Conservation (phyloP, 1,284 basidiomycete genomes). For the Ganoderma lingzhi region DNA sequence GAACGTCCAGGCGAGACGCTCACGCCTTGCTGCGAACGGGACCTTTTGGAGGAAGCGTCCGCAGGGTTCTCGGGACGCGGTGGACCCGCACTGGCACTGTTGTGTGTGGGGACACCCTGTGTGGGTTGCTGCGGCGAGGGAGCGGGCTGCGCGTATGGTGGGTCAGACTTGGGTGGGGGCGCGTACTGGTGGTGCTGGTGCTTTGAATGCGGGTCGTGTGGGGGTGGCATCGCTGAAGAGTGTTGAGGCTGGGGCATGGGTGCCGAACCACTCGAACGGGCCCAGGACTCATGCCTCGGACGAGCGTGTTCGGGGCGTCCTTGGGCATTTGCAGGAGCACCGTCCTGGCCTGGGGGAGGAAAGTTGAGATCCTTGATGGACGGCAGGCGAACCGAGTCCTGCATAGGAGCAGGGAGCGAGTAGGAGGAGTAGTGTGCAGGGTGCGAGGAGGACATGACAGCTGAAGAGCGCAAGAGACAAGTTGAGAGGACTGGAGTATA, state of each 20-base stretch:
- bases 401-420: slow-evolving; percentile 45
- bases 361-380: slow-evolving; percentile 76
- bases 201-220: slow-evolving; percentile 26
- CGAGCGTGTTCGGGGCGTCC: slow-evolving; percentile 33
- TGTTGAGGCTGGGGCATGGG: slow-evolving; percentile 29
- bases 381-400: slow-evolving; percentile 61
- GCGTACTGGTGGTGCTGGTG: slow-evolving; percentile 25
- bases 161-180: slow-evolving; percentile 31
- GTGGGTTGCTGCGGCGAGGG: slow-evolving; percentile 17
- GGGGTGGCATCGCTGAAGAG: slow-evolving; percentile 27
- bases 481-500: slow-evolving; percentile 31
- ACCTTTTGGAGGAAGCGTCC: slow-evolving; percentile 36
- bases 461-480: slow-evolving; percentile 25
- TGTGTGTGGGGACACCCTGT: slow-evolving; percentile 24
- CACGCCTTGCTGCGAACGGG: slow-evolving; percentile 42
- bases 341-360: slow-evolving; percentile 44
- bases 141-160: slow-evolving; percentile 29
- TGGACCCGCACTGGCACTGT: slow-evolving; percentile 26
- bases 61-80: slow-evolving; percentile 33
- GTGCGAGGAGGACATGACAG: slow-evolving; percentile 44
- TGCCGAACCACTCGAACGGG: slow-evolving; percentile 26
- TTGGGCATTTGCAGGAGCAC: slow-evolving; percentile 29
- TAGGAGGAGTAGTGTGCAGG: slow-evolving; percentile 38
- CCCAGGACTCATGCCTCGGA: slow-evolving; percentile 38
- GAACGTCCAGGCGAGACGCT: slow-evolving; percentile 46